These are phyloP conservation scores for Calycina herbarum DNA, from an alignment of 2,329 filamentous ascomycete genomes.

Conservation along the genomic window DNA sequence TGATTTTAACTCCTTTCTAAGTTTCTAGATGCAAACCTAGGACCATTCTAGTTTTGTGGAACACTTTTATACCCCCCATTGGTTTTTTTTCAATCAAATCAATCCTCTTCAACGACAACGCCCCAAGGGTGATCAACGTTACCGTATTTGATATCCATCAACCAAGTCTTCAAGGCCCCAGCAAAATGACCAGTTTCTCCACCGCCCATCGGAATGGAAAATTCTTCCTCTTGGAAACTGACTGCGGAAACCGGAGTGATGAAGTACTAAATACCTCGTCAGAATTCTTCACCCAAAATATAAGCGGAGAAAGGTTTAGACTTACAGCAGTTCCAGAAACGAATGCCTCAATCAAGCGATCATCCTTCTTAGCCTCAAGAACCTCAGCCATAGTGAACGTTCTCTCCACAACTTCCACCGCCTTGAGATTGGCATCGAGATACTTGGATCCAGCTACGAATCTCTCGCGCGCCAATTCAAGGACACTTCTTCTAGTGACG, in stretches of 20 bases:
- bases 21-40: not conserved
- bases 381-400: conserved; percentile 81
- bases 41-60: not conserved
- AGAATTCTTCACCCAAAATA: not conserved
- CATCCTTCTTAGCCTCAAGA: conserved; percentile 69
- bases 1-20: not conserved
- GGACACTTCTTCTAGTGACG: conserved; percentile 75
- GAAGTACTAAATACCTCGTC: conserved; percentile 52
- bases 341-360: conserved; percentile 79
- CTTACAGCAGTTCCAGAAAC: conserved; percentile 72
- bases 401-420: conserved; percentile 74
- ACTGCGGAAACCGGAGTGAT: conserved; percentile 68
- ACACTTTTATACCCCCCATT: not conserved
- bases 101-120: conserved; percentile 60
- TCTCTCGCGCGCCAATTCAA: conserved; percentile 69
- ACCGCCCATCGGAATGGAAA: conserved; percentile 60
- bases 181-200: conserved; percentile 55
- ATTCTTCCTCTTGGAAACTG: conserved; percentile 63
- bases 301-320: not conserved
- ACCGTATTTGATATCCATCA: conserved; percentile 75
- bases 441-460: conserved; percentile 45
- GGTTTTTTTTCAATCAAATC: not conserved
- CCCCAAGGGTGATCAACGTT: conserved; percentile 68
- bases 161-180: conserved; percentile 61
- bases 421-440: conserved; percentile 37